Evolutionary conservation across 768 basidiomycete genomes (phyloP).

Genomic region (Leucosporidium yakuticum): DNA sequence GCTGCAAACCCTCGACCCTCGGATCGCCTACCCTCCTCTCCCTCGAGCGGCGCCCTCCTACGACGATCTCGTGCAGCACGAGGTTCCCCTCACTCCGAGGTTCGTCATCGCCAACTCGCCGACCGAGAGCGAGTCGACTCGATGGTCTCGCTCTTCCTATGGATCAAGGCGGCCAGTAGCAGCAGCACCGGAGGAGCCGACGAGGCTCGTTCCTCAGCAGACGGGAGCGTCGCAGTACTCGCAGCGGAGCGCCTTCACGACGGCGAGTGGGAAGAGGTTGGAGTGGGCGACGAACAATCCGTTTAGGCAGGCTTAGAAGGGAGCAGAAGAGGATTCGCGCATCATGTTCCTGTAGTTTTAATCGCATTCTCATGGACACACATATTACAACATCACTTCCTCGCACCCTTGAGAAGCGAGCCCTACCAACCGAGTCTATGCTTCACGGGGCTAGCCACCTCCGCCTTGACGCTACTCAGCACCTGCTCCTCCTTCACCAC

Average conservation of each 20-base stretch:
- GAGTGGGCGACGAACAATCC: background rate
- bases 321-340: background rate
- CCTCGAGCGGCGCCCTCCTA: background rate
- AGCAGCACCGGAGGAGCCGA: background rate
- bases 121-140: background rate
- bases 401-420: too few species aligned
- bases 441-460: too few species aligned
- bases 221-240: background rate
- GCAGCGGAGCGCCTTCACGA: background rate
- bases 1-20: constrained; percentile 16
- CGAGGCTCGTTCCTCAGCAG: background rate
- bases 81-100: constrained; percentile 1
- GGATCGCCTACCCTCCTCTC: constrained; percentile 26
- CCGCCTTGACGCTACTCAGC: too few species aligned
- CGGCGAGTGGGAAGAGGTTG: background rate
- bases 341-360: too few species aligned
- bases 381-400: too few species aligned
- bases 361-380: too few species aligned
- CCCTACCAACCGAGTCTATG: too few species aligned
- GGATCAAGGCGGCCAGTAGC: background rate
- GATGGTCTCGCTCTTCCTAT: background rate
- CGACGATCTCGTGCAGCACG: background rate
- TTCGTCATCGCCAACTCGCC: constrained; percentile 1
- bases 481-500: too few species aligned
- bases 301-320: background rate